Percentiles rank a stretch among this genome's conserved stretches.
Conservation (phyloP, 805 yeast species). For the Candida gorgasii region DNA sequence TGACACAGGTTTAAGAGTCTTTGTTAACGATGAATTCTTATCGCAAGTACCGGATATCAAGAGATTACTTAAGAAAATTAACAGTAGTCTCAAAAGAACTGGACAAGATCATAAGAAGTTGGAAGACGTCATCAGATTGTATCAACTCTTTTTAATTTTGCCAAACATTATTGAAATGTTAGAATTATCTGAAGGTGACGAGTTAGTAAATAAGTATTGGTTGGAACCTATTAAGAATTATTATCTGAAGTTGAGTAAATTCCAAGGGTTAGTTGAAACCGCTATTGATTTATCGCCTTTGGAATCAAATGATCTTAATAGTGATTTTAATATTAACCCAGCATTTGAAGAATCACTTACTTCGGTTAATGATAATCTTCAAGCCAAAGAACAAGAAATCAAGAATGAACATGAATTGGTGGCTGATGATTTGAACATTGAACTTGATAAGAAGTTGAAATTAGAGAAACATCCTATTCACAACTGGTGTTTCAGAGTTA, state of each 20-base stretch:
- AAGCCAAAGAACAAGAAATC: constrained; percentile 54
- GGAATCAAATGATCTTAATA: constrained; percentile 51
- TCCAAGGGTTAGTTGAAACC: constrained; percentile 86
- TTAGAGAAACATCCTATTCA: constrained; percentile 83
- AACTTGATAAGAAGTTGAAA: constrained; percentile 84
- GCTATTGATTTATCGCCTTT: constrained; percentile 86
- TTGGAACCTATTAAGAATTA: constrained; percentile 52
- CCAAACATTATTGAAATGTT: constrained; percentile 67
- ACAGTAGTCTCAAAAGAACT: constrained; percentile 29
- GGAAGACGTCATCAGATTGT: constrained; percentile 87
- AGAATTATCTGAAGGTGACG: constrained; percentile 28
- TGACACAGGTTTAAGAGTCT: constrained; percentile 64
- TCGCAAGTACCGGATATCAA: constrained; percentile 80
- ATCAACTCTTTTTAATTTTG: constrained; percentile 70
- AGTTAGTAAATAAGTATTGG: constrained; percentile 55
- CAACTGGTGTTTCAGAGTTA: constrained; percentile 94
- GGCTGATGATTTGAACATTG: constrained; percentile 76
- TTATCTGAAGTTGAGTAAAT: constrained; percentile 56
- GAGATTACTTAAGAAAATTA: constrained; percentile 68
- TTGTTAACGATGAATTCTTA: constrained; percentile 65
- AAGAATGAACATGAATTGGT: constrained; percentile 59
- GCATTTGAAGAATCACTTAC: constrained; percentile 83
- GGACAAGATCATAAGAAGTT: constrained; percentile 55
- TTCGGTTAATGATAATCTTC: constrained; percentile 58
- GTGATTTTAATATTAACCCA: constrained; percentile 83